Percentiles rank a stretch among this genome's conserved stretches.
These are phyloP conservation scores for Phytophthora sp. DNA, from an alignment of 352 stramenopile genomes.

Conservation along the genomic window DNA sequence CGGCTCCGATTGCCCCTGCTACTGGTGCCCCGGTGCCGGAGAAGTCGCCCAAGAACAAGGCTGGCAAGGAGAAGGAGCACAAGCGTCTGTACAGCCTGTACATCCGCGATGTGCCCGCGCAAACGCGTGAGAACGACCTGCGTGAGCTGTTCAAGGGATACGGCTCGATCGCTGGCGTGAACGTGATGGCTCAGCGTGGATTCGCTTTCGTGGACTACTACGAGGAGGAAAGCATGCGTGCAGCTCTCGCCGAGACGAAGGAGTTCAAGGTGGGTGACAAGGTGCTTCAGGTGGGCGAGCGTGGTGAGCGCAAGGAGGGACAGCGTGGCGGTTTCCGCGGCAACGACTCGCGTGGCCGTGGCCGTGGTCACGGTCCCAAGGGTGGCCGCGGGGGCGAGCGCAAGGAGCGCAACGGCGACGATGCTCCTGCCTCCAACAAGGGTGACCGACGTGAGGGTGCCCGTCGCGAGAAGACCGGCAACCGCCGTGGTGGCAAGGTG, in stretches of 20 bases:
- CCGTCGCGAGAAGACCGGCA: constrained; percentile 66
- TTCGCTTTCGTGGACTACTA: constrained; percentile 89
- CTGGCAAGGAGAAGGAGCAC: constrained; percentile 41
- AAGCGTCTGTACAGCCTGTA: constrained; percentile 70
- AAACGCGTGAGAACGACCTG: constrained; percentile 78
- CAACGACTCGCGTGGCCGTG: constrained; percentile 54
- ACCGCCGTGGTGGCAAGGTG: constrained; percentile 69
- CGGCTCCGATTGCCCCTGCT: constrained; percentile 27
- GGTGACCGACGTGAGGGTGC: constrained; percentile 42
- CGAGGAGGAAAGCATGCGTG: constrained; percentile 80
- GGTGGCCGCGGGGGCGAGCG: constrained; percentile 65
- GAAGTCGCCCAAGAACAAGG: constrained; percentile 61
- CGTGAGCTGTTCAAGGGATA: constrained; percentile 84
- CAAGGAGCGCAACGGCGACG: constrained; percentile 72
- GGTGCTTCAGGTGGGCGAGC: constrained; percentile 77
- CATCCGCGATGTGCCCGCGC: constrained; percentile 75
- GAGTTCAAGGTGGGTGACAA: constrained; percentile 82
- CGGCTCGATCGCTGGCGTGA: constrained; percentile 77
- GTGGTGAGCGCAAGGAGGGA: constrained; percentile 73
- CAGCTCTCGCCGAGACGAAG: constrained; percentile 63
- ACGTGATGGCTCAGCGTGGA: constrained; percentile 55
- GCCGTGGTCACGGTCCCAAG: constrained; percentile 53
- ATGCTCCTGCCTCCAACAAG: constrained; percentile 38
- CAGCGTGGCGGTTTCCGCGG: constrained; percentile 63
- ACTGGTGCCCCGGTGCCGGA: constrained; percentile 14